phyloP scores from a whole-genome alignment of 331 rosid species.

The Dryas integrifolia region DNA sequence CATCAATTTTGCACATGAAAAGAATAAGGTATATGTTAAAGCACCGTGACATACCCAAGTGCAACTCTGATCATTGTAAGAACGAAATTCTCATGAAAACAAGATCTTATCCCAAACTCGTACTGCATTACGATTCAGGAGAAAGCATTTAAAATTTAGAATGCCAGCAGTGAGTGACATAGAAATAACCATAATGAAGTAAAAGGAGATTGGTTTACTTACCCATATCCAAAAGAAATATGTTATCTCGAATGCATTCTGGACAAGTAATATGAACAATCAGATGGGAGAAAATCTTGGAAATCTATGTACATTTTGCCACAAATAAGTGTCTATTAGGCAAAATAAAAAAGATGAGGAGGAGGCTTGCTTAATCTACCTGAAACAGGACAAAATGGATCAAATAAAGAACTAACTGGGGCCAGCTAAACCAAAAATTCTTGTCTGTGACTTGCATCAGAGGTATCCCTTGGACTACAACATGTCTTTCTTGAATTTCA shows the following conservation, averaged over 20 bases:
- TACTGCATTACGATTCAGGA: conserved; percentile 57
- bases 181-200: neutral
- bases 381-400: conserved; percentile 88
- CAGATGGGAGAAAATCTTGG: conserved; percentile 24
- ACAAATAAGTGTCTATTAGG: neutral
- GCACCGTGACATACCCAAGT: conserved; percentile 58
- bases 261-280: conserved; percentile 28
- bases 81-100: conserved; percentile 66
- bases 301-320: neutral
- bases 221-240: conserved; percentile 94
- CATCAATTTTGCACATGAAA: neutral
- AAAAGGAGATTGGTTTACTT: conserved; percentile 16
- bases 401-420: conserved; percentile 67
- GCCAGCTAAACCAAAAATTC: conserved; percentile 89
- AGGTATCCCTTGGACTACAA: conserved; percentile 86
- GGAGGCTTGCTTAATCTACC: conserved; percentile 32
- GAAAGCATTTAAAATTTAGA: conserved; percentile 7
- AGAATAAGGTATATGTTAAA: neutral
- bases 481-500: conserved; percentile 76
- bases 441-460: conserved; percentile 87
- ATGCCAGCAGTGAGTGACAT: conserved; percentile 13
- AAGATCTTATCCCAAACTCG: conserved; percentile 82
- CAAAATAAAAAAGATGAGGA: neutral
- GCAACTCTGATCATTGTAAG: conserved; percentile 56
- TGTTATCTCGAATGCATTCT: conserved; percentile 96